Conservation (phyloP, 139 green algal genomes). For the Asterochloris erici region DNA sequence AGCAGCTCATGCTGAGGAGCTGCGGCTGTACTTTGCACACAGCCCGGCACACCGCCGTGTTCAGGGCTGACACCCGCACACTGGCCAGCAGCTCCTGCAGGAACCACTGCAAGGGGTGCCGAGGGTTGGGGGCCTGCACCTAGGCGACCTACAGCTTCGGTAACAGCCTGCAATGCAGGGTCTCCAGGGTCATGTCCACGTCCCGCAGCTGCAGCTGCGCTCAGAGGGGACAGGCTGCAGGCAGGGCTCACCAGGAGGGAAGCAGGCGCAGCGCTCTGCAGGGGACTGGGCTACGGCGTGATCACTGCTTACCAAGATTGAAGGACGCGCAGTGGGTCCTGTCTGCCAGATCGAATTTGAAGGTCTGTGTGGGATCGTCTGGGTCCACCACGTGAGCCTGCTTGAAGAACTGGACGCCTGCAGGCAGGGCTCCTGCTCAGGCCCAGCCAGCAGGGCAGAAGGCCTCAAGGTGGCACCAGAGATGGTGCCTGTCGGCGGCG, state of each 20-base stretch:
- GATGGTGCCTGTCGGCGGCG: no score
- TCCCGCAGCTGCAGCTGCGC: not conserved
- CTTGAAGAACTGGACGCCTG: conserved; percentile 38
- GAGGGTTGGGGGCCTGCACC: not conserved
- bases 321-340: conserved; percentile 37
- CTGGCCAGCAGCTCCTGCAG: not conserved
- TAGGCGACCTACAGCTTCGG: not conserved
- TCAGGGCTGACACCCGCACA: not conserved
- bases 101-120: not conserved
- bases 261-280: not conserved
- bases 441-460: no score
- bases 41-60: no score
- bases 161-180: not conserved
- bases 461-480: no score
- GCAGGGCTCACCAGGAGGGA: not conserved
- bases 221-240: not conserved
- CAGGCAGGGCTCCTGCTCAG: not conserved
- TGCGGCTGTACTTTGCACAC: no score
- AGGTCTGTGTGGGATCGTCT: conserved; percentile 29
- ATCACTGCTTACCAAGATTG: conserved; percentile 27
- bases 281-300: not conserved
- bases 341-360: conserved; percentile 33
- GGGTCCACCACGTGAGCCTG: conserved; percentile 29
- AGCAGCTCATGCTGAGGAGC: no score
- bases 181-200: not conserved